Evolutionary conservation across 139 green algal genomes (phyloP).

Genomic region (Medakamo hakoo): DNA sequence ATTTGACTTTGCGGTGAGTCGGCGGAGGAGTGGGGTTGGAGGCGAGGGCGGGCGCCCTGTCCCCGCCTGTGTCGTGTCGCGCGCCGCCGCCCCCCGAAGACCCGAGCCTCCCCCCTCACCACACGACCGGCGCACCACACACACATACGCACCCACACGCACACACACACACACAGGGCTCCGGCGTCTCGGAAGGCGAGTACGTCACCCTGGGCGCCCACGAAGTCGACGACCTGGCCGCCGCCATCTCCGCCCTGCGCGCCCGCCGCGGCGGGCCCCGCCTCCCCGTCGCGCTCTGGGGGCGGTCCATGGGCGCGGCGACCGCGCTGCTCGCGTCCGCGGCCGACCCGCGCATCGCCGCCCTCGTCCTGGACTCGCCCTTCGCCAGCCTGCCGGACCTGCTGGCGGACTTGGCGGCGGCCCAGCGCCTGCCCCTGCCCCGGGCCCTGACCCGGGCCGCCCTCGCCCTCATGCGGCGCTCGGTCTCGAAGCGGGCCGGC

Average conservation of each 20-base stretch:
- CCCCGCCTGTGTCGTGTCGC: no score
- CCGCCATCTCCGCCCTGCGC: constrained; percentile 41
- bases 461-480: constrained; percentile 49
- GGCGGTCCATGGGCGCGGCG: constrained; percentile 87
- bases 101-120: no score
- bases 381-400: constrained; percentile 74
- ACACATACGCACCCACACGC: no score
- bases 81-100: no score
- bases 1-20: constrained; percentile 65
- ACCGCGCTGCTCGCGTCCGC: constrained; percentile 73
- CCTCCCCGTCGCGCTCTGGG: constrained; percentile 79
- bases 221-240: constrained; percentile 69
- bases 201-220: constrained; percentile 77
- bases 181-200: constrained; percentile 68
- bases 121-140: no score
- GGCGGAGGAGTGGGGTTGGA: no score
- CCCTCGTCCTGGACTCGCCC: constrained; percentile 78
- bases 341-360: constrained; percentile 48
- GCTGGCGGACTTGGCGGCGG: constrained; percentile 73
- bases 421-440: constrained; percentile 49
- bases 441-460: constrained; percentile 28
- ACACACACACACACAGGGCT: constrained; percentile 55
- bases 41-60: no score
- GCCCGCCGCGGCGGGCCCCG: constrained; percentile 18
- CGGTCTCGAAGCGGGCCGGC: constrained; percentile 48